Evolutionary conservation across 352 stramenopile genomes (phyloP), one percentile per base, ranked within the genome.

Genomic region (Globisporangium emineosum): DNA sequence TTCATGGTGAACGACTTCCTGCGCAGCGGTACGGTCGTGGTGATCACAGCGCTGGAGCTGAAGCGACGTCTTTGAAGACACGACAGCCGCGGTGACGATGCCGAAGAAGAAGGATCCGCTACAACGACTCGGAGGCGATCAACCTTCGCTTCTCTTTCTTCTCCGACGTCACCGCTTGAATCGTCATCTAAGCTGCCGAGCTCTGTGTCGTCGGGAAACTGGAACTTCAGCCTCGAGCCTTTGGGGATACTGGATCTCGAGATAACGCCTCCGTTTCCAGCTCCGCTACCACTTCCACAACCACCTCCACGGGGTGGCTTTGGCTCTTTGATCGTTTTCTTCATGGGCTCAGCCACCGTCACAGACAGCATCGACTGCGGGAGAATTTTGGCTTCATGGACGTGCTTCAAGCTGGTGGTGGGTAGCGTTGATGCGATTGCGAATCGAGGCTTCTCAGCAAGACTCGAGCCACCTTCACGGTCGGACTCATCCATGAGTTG

Each of bases 1-100:
- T 86, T 91, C 63, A 89, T 86, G 40, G 71, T 76, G 67, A 91
- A 91, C 1, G 79, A 91, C 53, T 86, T 84, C 17, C 82, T 69
- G 9, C 79, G 72, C 33, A 91, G 63, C 8, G 81, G 68, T 6
- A 90, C 71, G 5, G 69, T 55, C 0, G 69, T 73, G 6, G 71
- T 73, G 57, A 85, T 83, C 23, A 65, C 72, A 1, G 68, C 69
- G 9, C 66, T 74, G 5, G 71, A 68, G 45, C 70, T 85, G 49
- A 71, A 73, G 15, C 72, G 64, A 0, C 70, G 69, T 45, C 72
- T 59, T 25, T 71, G 64, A 8, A 69, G 27, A 25, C 43, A 27
- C 56, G 47, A 29, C 53, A 42, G 17, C 21, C 49, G 47, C 33
- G 57, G 27, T 21, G 63, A 64, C 15, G 43, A 25, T 10, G 56